A percentile compares a stretch with the other conserved stretches of the same genome.
Conservation (phyloP, 1,284 basidiomycete genomes). For the Neonothopanus nambi region DNA sequence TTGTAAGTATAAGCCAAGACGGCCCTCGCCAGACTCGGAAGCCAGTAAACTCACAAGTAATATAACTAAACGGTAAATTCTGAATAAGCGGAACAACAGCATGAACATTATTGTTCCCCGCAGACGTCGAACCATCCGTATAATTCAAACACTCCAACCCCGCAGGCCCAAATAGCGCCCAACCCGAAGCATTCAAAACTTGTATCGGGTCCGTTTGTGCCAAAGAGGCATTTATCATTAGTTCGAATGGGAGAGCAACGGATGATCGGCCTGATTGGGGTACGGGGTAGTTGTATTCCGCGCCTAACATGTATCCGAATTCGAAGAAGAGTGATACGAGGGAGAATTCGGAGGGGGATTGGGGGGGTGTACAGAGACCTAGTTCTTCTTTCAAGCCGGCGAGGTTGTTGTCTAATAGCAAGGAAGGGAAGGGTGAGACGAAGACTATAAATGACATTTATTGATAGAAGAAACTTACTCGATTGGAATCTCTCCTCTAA, state of each 20-base stretch:
- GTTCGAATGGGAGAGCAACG: not conserved
- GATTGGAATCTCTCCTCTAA: no score
- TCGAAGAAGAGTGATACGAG: not conserved
- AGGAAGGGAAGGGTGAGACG: no score
- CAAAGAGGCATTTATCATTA: not conserved
- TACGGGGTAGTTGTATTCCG: not conserved
- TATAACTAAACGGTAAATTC: no score
- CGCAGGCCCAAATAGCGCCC: not conserved
- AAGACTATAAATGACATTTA: no score
- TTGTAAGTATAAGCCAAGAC: no score
- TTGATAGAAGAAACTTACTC: no score
- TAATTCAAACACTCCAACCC: not conserved
- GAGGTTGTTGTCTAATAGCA: not conserved
- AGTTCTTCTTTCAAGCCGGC: not conserved
- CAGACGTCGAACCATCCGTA: no score
- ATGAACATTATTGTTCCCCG: no score
- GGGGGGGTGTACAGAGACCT: not conserved
- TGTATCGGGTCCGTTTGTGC: conserved; percentile 1
- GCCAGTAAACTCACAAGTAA: no score
- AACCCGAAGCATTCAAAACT: not conserved
- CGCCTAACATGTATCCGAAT: not conserved
- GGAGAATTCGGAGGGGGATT: not conserved
- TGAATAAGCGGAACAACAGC: no score
- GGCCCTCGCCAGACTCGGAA: no score
- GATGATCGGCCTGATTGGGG: not conserved